Conservation (phyloP, 148 eudicot species). For the Amaranthus palmeri region DNA sequence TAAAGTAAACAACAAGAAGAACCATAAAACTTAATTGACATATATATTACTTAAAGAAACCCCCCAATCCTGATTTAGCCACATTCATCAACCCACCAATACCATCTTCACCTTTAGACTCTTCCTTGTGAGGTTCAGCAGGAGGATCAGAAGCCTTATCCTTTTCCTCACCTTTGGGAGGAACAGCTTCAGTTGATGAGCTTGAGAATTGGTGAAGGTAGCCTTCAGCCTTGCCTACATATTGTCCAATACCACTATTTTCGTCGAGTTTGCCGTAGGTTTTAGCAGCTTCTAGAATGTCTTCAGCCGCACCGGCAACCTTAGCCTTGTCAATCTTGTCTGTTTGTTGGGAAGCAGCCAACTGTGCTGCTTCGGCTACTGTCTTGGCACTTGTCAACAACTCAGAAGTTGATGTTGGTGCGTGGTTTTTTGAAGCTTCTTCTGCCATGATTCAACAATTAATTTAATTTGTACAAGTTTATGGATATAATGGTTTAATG, state of each 20-base stretch:
- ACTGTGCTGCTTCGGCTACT: conserved; percentile 47
- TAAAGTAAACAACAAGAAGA: no score
- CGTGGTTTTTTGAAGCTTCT: conserved; percentile 10
- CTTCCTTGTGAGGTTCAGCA: no score
- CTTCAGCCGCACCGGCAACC: conserved; percentile 50
- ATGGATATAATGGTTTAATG: background rate
- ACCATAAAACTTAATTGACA: no score
- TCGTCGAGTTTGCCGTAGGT: conserved; percentile 41
- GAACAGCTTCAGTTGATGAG: background rate
- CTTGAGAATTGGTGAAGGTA: conserved; percentile 35
- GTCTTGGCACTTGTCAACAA: conserved; percentile 45
- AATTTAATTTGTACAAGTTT: background rate
- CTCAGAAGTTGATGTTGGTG: conserved; percentile 25
- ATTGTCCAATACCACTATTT: conserved; percentile 29
- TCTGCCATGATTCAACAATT: conserved; percentile 2
- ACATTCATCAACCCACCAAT: conserved; percentile 1
- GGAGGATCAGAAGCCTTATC: background rate
- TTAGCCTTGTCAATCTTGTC: conserved; percentile 36
- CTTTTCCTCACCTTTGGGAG: background rate
- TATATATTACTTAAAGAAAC: no score
- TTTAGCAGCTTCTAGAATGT: conserved; percentile 40
- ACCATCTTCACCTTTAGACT: background rate
- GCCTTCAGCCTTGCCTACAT: conserved; percentile 44
- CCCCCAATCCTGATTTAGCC: background rate
- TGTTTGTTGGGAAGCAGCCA: conserved; percentile 13